phyloP scores from a whole-genome alignment of 2,329 filamentous ascomycete genomes.

The Macrophomina phaseolina region DNA sequence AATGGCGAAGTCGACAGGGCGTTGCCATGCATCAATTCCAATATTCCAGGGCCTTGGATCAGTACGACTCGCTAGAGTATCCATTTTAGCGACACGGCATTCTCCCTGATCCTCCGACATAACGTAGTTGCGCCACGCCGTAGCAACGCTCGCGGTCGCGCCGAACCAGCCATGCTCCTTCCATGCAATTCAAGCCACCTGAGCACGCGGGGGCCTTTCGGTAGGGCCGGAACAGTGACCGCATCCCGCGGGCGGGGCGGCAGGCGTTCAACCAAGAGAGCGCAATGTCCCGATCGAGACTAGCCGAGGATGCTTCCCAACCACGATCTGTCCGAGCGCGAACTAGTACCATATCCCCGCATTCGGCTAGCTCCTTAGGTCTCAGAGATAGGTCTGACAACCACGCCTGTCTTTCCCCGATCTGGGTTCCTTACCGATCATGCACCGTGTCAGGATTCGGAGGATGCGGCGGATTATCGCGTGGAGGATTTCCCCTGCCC shows the following conservation, averaged over 20 bases:
- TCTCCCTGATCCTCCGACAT: not conserved
- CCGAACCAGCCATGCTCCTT: not conserved
- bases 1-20: not conserved
- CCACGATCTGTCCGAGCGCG: not conserved
- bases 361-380: not conserved
- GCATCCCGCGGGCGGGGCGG: not conserved
- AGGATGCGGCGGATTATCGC: too few relatives aligned
- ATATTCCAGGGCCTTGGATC: not conserved
- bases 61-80: not conserved
- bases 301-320: not conserved
- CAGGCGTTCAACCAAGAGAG: not conserved
- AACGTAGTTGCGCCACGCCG: not conserved
- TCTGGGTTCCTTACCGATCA: too few relatives aligned
- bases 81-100: not conserved
- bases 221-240: not conserved
- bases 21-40: not conserved
- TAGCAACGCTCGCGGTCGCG: not conserved
- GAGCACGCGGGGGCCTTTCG: not conserved
- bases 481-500: not conserved
- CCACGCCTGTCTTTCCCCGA: too few relatives aligned
- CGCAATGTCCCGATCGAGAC: not conserved
- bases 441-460: too few relatives aligned
- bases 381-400: too few relatives aligned
- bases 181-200: not conserved
- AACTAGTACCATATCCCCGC: not conserved